phyloP scores from a whole-genome alignment of 495 filamentous ascomycete species.

The Aspergillus taichungensis region DNA sequence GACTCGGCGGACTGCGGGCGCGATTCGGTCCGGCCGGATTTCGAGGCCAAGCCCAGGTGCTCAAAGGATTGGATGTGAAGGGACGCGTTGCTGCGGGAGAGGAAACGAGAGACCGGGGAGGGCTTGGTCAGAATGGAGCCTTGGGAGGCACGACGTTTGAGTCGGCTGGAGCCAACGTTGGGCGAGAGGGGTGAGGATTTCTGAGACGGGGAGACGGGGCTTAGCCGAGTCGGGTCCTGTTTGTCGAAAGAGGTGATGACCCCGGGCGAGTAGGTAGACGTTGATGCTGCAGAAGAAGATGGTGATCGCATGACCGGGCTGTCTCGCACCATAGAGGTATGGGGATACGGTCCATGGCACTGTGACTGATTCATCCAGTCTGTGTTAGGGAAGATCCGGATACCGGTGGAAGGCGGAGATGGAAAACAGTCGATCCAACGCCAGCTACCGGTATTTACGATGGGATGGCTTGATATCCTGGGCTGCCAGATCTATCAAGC shows the following conservation, averaged over 20 bases:
- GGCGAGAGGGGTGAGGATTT: constrained; percentile 8
- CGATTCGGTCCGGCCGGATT: constrained; percentile 20
- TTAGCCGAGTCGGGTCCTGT: constrained; percentile 8
- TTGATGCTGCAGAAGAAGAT: constrained; percentile 1
- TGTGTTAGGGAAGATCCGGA: constrained; percentile 2
- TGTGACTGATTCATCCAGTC: constrained; percentile 28
- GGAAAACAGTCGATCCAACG: constrained; percentile 1
- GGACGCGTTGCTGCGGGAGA: constrained; percentile 30
- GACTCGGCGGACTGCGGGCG: constrained; percentile 30
- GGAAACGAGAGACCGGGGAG: constrained; percentile 32
- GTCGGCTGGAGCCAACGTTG: constrained; percentile 13
- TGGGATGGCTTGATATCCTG: too few relatives aligned
- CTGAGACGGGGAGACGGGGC: constrained; percentile 14
- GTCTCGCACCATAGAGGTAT: constrained; percentile 18
- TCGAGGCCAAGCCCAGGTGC: constrained; percentile 22
- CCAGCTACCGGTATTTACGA: neutral
- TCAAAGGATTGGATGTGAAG: constrained; percentile 36
- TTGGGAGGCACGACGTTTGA: constrained; percentile 35
- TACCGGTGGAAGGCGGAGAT: neutral
- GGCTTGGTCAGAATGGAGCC: constrained; percentile 32
- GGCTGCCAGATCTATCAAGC: too few relatives aligned
- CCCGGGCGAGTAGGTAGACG: constrained; percentile 7
- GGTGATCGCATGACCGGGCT: constrained; percentile 24
- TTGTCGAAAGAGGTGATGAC: constrained; percentile 7
- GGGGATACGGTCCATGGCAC: constrained; percentile 31